These are phyloP conservation scores for Chlamydomonas applanata DNA, from an alignment of 139 green algal species.

Conservation along the genomic window DNA sequence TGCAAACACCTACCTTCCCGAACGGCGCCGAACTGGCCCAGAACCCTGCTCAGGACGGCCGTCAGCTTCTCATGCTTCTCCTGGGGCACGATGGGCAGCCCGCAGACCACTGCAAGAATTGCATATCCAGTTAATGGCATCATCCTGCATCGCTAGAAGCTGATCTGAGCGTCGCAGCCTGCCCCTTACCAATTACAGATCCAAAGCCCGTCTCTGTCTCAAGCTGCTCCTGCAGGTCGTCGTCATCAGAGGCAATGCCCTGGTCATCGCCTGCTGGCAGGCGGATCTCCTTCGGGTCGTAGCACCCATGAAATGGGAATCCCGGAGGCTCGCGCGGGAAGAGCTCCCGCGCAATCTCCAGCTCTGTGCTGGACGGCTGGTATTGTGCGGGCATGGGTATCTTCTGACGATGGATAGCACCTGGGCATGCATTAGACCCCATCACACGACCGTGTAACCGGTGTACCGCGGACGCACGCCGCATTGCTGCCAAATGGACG, in stretches of 20 bases:
- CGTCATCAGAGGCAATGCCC: constrained; percentile 84
- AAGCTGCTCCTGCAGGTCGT: constrained; percentile 78
- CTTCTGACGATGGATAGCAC: no score
- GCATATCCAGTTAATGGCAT: no score
- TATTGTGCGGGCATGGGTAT: no score
- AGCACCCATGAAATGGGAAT: constrained; percentile 73
- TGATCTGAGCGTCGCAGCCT: no score
- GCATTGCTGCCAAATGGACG: no score
- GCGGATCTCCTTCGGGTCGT: constrained; percentile 84
- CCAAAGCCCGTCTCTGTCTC: constrained; percentile 90
- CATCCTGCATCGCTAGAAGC: no score
- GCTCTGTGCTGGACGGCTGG: background rate
- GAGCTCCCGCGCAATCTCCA: constrained; percentile 33
- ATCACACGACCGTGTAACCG: no score
- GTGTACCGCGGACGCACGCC: no score
- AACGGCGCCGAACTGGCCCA: constrained; percentile 80
- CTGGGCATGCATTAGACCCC: no score
- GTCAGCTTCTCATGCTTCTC: constrained; percentile 97
- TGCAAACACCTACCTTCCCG: constrained; percentile 55
- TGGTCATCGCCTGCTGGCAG: constrained; percentile 89
- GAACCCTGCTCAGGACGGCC: constrained; percentile 88
- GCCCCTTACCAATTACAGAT: constrained; percentile 79
- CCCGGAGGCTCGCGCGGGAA: constrained; percentile 66
- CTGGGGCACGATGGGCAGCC: constrained; percentile 81
- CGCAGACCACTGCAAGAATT: constrained; percentile 83